Conservation (phyloP, 1,284 basidiomycete species). For the Moniliella sp. region DNA sequence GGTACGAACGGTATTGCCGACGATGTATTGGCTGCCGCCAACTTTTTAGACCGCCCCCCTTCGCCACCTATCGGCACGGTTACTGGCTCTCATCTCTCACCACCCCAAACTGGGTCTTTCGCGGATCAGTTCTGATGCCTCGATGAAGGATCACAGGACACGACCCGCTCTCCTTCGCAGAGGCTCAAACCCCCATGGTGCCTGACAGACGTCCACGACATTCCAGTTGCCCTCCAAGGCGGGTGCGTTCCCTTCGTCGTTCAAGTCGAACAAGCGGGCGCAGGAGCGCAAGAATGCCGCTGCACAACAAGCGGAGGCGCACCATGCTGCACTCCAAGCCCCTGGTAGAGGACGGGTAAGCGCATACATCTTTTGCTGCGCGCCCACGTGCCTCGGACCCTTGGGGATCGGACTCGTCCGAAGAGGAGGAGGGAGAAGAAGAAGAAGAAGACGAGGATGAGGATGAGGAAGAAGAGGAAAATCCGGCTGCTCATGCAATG, state of each 20-base stretch:
- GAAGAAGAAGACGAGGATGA: constrained; percentile 22
- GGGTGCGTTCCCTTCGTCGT: not conserved
- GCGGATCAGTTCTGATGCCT: too few species aligned
- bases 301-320: constrained; percentile 17
- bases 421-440: constrained; percentile 22
- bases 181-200: too few species aligned
- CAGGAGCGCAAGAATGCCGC: constrained; percentile 21
- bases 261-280: constrained; percentile 1
- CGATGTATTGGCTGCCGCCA: too few species aligned
- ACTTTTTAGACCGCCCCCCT: too few species aligned
- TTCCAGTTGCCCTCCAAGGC: too few species aligned
- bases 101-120: too few species aligned
- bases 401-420: constrained; percentile 17
- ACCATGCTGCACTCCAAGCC: constrained; percentile 15
- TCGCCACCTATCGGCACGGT: too few species aligned
- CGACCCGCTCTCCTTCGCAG: too few species aligned
- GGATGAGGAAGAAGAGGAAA: constrained; percentile 4
- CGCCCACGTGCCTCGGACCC: constrained; percentile 4
- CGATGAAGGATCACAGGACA: too few species aligned
- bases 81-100: too few species aligned
- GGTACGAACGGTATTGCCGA: too few species aligned
- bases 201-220: too few species aligned
- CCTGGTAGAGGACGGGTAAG: constrained; percentile 3
- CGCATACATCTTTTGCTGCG: not conserved
- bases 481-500: not conserved